Conservation (phyloP, 768 basidiomycete species). For the Paxillus rubicundulus region DNA sequence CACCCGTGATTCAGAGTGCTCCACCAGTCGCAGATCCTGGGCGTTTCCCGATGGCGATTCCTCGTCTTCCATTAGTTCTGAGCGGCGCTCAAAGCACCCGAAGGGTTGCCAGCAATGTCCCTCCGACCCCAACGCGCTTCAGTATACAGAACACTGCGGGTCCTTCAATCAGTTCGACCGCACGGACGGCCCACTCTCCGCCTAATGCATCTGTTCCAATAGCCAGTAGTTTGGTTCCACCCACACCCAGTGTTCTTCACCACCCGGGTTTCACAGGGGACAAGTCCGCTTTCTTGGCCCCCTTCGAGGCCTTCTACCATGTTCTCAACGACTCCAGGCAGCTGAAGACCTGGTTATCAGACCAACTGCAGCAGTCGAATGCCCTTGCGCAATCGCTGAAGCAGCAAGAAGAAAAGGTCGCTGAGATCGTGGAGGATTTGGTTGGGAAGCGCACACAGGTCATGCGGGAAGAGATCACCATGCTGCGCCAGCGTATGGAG, state of each 20-base stretch:
- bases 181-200: slow-evolving; percentile 43
- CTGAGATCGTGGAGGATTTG: slow-evolving; percentile 53
- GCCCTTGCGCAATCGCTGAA: slow-evolving; percentile 49
- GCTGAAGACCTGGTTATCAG: slow-evolving; percentile 72
- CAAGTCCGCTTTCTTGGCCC: slow-evolving; percentile 75
- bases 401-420: slow-evolving; percentile 62
- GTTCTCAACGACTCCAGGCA: slow-evolving; percentile 77
- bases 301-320: slow-evolving; percentile 84
- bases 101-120: slow-evolving; percentile 57
- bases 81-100: slow-evolving; percentile 45
- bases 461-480: slow-evolving; percentile 60
- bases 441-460: slow-evolving; percentile 60
- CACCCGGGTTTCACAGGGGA: slow-evolving; percentile 59
- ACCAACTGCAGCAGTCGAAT: slow-evolving; percentile 67
- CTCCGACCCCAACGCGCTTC: slow-evolving; percentile 69
- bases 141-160: slow-evolving; percentile 37
- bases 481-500: slow-evolving; percentile 61
- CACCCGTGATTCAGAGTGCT: slow-evolving; percentile 73
- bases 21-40: slow-evolving; percentile 54
- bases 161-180: slow-evolving; percentile 23
- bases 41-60: slow-evolving; percentile 61
- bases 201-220: slow-evolving; percentile 68
- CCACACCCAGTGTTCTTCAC: slow-evolving; percentile 65
- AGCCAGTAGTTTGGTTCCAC: slow-evolving; percentile 60
- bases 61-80: slow-evolving; percentile 56